These are phyloP conservation scores for Astragalus membranaceus DNA, from an alignment of 306 rosid species.

Conservation along the genomic window DNA sequence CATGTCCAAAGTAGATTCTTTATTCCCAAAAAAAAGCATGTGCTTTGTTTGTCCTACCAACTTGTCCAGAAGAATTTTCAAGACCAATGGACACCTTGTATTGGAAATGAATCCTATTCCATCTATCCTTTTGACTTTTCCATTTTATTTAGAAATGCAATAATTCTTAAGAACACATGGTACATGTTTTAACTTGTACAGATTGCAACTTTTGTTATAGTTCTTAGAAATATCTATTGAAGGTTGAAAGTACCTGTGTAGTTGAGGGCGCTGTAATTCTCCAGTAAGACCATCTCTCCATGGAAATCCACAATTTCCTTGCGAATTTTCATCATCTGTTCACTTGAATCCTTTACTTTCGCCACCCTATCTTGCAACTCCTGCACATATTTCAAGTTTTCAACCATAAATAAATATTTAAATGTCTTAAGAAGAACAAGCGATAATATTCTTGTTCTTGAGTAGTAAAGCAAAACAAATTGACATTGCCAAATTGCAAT, in stretches of 20 bases:
- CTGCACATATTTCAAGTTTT: slow-evolving; percentile 39
- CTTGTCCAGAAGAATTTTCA: slow-evolving; percentile 21
- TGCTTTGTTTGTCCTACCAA: slow-evolving; percentile 17
- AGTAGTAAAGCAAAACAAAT: background rate
- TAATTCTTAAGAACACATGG: background rate
- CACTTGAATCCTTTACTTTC: slow-evolving; percentile 57
- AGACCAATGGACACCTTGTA: slow-evolving; percentile 18
- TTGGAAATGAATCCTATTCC: slow-evolving; percentile 20
- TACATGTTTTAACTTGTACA: background rate
- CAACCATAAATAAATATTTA: slow-evolving; percentile 10
- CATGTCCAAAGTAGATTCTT: slow-evolving; percentile 18
- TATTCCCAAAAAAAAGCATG: slow-evolving; percentile 11
- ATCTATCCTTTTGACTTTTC: background rate
- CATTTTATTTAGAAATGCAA: slow-evolving; percentile 8
- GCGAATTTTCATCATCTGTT: slow-evolving; percentile 66
- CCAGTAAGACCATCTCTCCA: slow-evolving; percentile 97
- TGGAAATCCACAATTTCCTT: slow-evolving; percentile 97
- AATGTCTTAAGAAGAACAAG: background rate
- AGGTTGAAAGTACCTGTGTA: slow-evolving; percentile 62
- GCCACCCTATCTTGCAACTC: slow-evolving; percentile 90
- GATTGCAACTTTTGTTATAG: background rate
- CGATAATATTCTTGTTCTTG: background rate
- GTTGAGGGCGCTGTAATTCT: slow-evolving; percentile 94
- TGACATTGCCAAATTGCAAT: slow-evolving; percentile 4
- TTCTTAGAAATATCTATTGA: background rate